These are phyloP conservation scores for Quercus dentata DNA, from an alignment of 306 rosid genomes.

Conservation along the genomic window DNA sequence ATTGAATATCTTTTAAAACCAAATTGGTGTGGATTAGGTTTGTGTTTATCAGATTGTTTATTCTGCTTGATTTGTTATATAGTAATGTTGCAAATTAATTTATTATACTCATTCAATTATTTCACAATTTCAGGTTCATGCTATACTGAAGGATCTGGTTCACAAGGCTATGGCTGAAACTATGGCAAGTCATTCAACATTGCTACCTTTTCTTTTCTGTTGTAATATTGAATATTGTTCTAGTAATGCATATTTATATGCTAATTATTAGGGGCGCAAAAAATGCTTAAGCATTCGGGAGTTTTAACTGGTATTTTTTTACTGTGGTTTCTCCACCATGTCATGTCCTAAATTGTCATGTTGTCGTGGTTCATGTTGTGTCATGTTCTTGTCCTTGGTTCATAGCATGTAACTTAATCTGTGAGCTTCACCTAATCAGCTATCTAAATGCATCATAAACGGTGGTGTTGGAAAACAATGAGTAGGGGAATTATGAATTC, in stretches of 20 bases:
- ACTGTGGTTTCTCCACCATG: background rate
- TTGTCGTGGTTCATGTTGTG: no score
- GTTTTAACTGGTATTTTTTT: background rate
- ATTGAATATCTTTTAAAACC: no score
- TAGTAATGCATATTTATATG: background rate
- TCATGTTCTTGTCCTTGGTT: no score
- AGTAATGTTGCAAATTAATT: background rate
- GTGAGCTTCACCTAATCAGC: background rate
- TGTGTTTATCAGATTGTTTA: background rate
- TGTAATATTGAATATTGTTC: background rate
- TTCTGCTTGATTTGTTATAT: background rate
- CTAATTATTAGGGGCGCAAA: background rate
- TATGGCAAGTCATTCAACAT: conserved; percentile 39
- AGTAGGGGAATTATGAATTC: background rate
- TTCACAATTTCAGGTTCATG: conserved; percentile 53
- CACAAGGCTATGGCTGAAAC: conserved; percentile 82
- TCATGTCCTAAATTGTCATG: no score
- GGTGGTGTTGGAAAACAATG: background rate
- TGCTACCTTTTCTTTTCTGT: background rate
- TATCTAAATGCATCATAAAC: background rate
- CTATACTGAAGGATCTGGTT: conserved; percentile 64
- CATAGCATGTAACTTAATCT: background rate
- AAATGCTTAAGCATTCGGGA: background rate
- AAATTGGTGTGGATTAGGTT: background rate
- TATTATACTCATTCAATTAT: background rate